Base-by-base conservation (phyloP, 345 rosid species). In the Lenwebbia sp. region DNA sequence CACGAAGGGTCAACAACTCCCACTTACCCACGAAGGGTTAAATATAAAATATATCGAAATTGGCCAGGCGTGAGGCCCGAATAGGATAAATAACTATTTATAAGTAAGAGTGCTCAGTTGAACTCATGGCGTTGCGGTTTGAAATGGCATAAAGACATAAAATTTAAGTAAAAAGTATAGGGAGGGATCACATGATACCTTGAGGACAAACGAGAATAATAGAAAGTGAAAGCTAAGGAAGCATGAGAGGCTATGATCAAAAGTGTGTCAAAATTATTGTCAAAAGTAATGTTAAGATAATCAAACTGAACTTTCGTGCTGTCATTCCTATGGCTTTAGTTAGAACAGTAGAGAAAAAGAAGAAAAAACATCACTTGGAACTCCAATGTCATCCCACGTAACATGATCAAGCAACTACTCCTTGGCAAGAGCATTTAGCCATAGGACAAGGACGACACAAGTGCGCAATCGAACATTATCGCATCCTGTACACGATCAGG, bases 221-320 rank as follows among this genome's bases (percentile, higher is more conserved):
- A 44, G 40, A 58, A 84, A 58, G 85, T 84, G 37, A 84, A 84
- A 40, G 52, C 26, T 41, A 58, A 58, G 54, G 53, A 58, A 84
- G 52, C 85, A 58, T 57, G 30, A 84, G 78, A 58, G 37, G 62
- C 65, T 10, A 55, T 12, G 74, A 55, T 44, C 11, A 55, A 10
- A 50, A 41, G 49, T 14, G 49, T 25, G 5, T 40, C 17, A 3
- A 52, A 28, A 54, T 53, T 28, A 83, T 33, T 23, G 11, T 54
- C n/a, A 37, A 19, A 54, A 54, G 56, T 14, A 70, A 33, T 30
- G 25, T 33, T 50, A 55, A 54, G n/a, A 83, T 33, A 53, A 83
- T 83, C 33, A 83, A 54, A 54, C 62, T 22, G 5, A 33, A 37
- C 78, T 17, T 70, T 33, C 12, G 78, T 70, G 78, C 47, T 70